phyloP scores from a whole-genome alignment of 768 basidiomycete species.

The Naematelia encephala region DNA sequence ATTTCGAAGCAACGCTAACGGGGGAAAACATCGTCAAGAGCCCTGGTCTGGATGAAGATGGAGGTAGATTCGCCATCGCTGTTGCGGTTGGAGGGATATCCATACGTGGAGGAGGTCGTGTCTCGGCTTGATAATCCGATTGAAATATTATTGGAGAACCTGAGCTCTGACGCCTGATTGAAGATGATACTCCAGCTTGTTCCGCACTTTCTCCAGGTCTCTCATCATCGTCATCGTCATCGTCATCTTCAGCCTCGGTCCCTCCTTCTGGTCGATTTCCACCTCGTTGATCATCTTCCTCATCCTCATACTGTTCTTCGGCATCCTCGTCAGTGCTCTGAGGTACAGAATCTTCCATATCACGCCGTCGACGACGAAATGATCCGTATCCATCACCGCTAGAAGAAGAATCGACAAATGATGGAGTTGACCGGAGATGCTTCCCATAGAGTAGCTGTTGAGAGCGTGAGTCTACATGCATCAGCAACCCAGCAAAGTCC shows the following conservation, averaged over 20 bases:
- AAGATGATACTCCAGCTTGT: background rate
- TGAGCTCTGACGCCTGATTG: conserved; percentile 8
- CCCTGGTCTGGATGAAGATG: background rate
- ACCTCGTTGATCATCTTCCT: conserved; percentile 15
- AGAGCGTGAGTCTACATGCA: conserved; percentile 36
- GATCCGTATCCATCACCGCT: conserved; percentile 8
- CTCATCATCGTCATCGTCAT: background rate
- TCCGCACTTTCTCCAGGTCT: conserved; percentile 3
- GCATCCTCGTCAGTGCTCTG: conserved; percentile 18
- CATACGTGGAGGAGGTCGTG: background rate
- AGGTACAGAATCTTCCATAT: conserved; percentile 1
- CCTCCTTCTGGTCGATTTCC: no score
- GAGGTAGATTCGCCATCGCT: background rate
- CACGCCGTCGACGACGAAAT: background rate
- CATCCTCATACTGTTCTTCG: conserved; percentile 18
- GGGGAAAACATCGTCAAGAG: conserved; percentile 1
- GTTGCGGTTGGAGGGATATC: background rate
- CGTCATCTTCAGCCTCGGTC: conserved; percentile 10
- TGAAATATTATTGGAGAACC: background rate
- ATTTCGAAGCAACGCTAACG: background rate
- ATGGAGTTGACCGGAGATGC: conserved; percentile 41
- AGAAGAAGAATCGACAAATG: conserved; percentile 34
- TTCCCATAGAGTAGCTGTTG: conserved; percentile 40
- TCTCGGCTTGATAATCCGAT: background rate
- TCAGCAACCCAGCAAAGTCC: no score